Conservation (phyloP, 768 basidiomycete species). For the Erythrobasidium yunnanense region DNA sequence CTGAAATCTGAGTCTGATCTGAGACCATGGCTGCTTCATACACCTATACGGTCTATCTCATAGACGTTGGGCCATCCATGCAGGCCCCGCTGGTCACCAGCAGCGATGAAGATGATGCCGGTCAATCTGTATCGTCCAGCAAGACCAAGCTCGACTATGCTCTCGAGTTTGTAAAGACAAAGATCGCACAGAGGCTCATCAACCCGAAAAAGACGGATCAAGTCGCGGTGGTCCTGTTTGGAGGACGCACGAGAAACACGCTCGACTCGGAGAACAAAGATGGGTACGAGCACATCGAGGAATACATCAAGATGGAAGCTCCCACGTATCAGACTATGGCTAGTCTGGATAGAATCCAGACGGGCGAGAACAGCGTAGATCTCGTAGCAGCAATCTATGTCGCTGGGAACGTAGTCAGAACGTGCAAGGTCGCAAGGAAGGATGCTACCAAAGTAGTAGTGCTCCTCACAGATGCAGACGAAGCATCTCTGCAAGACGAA, state of each 20-base stretch:
- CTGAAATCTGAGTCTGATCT: too few species aligned
- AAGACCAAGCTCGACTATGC: constrained; percentile 4
- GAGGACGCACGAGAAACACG: constrained; percentile 1
- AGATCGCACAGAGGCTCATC: constrained; percentile 19
- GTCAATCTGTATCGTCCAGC: too few species aligned
- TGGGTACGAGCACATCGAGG: constrained; percentile 20
- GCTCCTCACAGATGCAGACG: constrained; percentile 21
- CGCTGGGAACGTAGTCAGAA: constrained; percentile 9
- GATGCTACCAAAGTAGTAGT: constrained; percentile 15
- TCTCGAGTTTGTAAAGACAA: constrained; percentile 16
- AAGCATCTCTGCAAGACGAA: background rate
- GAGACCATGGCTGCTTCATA: constrained; percentile 24
- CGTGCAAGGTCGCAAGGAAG: constrained; percentile 8
- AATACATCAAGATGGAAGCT: constrained; percentile 2
- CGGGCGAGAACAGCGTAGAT: background rate
- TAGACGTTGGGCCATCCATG: constrained; percentile 17
- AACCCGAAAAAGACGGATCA: constrained; percentile 24
- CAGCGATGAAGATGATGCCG: background rate
- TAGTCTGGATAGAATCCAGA: background rate
- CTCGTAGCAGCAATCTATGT: constrained; percentile 19
- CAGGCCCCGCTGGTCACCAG: background rate
- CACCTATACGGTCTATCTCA: constrained; percentile 26
- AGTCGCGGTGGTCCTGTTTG: constrained; percentile 14
- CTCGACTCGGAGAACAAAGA: background rate
- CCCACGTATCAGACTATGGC: background rate